phyloP scores from a whole-genome alignment of 140 eudicot species.

The Flaveria floridana region DNA sequence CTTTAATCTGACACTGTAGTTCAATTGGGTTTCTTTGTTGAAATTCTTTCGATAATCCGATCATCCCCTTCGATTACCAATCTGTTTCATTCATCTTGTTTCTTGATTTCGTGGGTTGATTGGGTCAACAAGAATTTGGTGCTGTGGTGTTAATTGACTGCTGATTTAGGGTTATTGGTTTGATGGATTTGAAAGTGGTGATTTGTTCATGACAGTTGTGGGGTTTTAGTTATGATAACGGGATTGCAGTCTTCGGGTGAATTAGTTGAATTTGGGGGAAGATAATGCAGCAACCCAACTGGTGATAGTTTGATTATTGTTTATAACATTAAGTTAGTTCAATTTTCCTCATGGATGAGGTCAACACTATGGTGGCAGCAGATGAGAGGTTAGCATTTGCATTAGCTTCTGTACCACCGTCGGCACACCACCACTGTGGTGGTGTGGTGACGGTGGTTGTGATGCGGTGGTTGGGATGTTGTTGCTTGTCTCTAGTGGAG shows the following conservation, averaged over 20 bases:
- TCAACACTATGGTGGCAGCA: conserved; percentile 36
- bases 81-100: not conserved
- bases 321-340: not conserved
- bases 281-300: conserved; percentile 21
- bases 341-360: conserved; percentile 47
- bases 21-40: too few relatives aligned
- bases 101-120: conserved; percentile 14
- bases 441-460: too few relatives aligned
- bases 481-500: too few relatives aligned
- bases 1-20: not conserved
- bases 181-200: conserved; percentile 26
- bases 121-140: conserved; percentile 8
- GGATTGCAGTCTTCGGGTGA: conserved; percentile 14
- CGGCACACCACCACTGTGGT: too few relatives aligned
- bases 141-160: not conserved
- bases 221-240: conserved; percentile 21
- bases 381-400: conserved; percentile 42
- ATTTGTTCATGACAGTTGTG: not conserved
- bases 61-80: conserved; percentile 15
- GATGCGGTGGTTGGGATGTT: too few relatives aligned
- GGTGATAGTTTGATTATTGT: conserved; percentile 19
- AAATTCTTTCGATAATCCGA: conserved; percentile 9
- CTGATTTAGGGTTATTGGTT: conserved; percentile 20
- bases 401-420: conserved; percentile 29
- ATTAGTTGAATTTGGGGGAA: conserved; percentile 14